These are phyloP conservation scores for Dendrobium chrysotoxum DNA, from an alignment of 106 monocot genomes.

Conservation along the genomic window DNA sequence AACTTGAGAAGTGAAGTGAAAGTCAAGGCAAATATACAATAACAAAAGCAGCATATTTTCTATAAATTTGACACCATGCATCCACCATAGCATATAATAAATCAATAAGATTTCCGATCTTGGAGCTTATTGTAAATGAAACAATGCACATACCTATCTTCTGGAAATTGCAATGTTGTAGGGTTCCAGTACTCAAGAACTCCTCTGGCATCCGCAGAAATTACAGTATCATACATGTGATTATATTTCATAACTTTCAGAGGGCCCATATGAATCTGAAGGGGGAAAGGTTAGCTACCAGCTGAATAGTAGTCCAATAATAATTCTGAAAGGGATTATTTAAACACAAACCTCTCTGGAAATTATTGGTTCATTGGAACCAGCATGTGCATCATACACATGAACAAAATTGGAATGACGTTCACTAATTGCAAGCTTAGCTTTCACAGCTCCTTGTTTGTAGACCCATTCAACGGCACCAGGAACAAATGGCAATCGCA, in stretches of 20 bases:
- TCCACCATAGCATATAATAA: background rate
- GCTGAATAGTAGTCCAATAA: background rate
- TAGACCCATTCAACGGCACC: constrained; percentile 87
- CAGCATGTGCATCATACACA: constrained; percentile 80
- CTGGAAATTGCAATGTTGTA: constrained; percentile 72
- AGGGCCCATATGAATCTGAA: constrained; percentile 74
- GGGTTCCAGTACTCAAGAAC: constrained; percentile 93
- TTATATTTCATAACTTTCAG: constrained; percentile 89
- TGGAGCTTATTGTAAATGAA: background rate
- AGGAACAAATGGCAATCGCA: constrained; percentile 73
- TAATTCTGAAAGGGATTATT: background rate
- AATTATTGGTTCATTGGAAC: constrained; percentile 73
- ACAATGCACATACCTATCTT: constrained; percentile 42
- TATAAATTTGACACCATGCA: background rate
- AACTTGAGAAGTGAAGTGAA: background rate
- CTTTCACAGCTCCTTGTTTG: constrained; percentile 83
- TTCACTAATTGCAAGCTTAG: constrained; percentile 89
- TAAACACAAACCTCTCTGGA: constrained; percentile 66
- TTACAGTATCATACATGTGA: constrained; percentile 59
- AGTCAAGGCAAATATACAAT: background rate
- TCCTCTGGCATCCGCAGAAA: constrained; percentile 86
- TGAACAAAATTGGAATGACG: constrained; percentile 53
- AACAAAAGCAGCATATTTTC: background rate
- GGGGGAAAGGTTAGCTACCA: background rate
- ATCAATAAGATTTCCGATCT: background rate